Base-by-base conservation (phyloP, 164 flowering plant species). In the Warburgia ugandensis region DNA sequence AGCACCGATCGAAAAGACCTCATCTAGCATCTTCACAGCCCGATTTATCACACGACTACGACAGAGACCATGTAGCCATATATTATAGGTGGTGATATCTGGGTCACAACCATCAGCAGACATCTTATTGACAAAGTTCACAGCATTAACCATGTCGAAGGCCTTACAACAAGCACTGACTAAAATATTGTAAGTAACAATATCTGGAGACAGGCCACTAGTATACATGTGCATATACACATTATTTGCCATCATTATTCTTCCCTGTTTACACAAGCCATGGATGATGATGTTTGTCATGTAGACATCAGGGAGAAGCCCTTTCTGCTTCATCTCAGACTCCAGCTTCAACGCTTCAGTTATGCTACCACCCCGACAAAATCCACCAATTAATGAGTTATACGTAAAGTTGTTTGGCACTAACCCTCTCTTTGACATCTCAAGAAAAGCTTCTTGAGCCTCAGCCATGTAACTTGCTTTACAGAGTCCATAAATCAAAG, bases 371-470 rank as follows among this genome's bases (percentile, higher is more conserved):
- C 45, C 29, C 52, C 64, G 73, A 64, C 86, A 81, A 42, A 75
- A 79, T 8, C 91, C 96, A 66, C 61, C 55, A 29, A 92, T 88
- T 68, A 92, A 62, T 47, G 98, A 86, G 60, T 86, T 92, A 61
- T 88, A 92, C 7, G 73, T 64, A 62, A 75, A 86, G 49, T 86
- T 92, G 62, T 92, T 92, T 20, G 98, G 98, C 37, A 74, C 71
- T 50, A 74, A 50, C 7, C 86, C 90, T 68, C 61, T 79, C 29
- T 57, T 66, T 35, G 42, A 60, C 96, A 86, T 92, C 59, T 83
- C 77, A 20, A 35, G 47, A 52, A 83, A 82, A 29, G 64, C 61
- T 37, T 58, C 63, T 48, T 53, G 71, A 8, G 96, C 98, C 58
- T 83, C 86, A 48, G 77, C 77, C 70, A 88, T 58, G 35, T 63